phyloP scores from a whole-genome alignment of 768 basidiomycete genomes.

The Baorangia bicolor region DNA sequence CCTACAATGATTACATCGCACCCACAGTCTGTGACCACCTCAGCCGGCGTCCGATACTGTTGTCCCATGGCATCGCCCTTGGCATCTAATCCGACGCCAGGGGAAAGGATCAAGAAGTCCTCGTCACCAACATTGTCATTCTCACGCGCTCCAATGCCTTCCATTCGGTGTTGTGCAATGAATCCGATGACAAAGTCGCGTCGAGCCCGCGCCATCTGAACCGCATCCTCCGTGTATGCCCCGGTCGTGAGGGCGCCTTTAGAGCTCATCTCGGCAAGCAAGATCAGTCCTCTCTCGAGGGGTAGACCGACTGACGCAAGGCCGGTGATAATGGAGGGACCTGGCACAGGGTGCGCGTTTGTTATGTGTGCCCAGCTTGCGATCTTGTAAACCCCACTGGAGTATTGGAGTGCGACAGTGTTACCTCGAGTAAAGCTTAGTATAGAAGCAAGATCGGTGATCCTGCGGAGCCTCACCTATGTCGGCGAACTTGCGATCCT shows the following conservation, averaged over 20 bases:
- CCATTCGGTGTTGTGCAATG: constrained; percentile 87
- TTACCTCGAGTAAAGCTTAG: constrained; percentile 61
- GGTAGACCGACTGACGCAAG: constrained; percentile 85
- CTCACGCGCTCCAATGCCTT: constrained; percentile 47
- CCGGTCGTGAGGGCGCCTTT: constrained; percentile 83
- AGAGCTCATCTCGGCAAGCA: constrained; percentile 97
- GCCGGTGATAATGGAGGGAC: constrained; percentile 92
- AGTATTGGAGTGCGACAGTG: constrained; percentile 94
- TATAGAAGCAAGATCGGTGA: not conserved
- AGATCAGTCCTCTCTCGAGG: constrained; percentile 76
- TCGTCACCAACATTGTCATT: constrained; percentile 43
- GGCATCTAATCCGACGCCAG: constrained; percentile 83
- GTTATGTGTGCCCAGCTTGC: constrained; percentile 96
- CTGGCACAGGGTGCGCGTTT: constrained; percentile 94
- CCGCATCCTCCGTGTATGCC: constrained; percentile 77
- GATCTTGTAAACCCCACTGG: constrained; percentile 89
- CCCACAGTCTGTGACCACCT: constrained; percentile 78
- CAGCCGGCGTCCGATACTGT: constrained; percentile 87
- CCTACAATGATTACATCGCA: constrained; percentile 98
- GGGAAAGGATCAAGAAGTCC: constrained; percentile 90
- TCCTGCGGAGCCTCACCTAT: constrained; percentile 61
- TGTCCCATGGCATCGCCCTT: constrained; percentile 89
- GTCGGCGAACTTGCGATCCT: constrained; percentile 98
- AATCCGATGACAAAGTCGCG: constrained; percentile 94
- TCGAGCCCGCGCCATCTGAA: constrained; percentile 81